Evolutionary conservation across 345 rosid species (phyloP).

Genomic region (Salix arbutifolia): DNA sequence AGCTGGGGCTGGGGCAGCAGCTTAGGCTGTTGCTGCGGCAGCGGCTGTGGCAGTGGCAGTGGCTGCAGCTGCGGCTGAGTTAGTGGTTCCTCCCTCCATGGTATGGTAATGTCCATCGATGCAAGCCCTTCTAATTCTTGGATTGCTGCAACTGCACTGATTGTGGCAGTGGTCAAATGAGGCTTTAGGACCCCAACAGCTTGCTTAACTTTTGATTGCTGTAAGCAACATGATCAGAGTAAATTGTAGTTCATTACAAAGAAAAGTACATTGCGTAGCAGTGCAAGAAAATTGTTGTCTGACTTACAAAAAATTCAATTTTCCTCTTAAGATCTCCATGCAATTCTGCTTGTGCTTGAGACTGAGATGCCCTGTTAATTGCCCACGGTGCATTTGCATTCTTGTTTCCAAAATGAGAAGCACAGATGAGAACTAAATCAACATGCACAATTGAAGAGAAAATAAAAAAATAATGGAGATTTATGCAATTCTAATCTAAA

Average conservation of each 20-base stretch:
- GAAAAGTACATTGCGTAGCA: neutral
- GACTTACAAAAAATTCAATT: constrained; percentile 58
- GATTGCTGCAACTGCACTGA: constrained; percentile 42
- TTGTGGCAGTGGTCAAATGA: constrained; percentile 28
- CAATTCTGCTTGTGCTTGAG: constrained; percentile 21
- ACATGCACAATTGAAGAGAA: neutral
- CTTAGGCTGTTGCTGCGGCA: neutral
- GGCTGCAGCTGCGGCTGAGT: neutral
- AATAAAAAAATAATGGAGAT: neutral
- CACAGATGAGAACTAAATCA: neutral
- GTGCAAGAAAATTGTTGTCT: neutral
- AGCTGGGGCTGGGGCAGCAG: neutral
- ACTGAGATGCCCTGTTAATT: constrained; percentile 16
- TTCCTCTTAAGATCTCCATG: constrained; percentile 55
- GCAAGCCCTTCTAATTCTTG: constrained; percentile 64
- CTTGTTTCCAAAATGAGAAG: constrained; percentile 21
- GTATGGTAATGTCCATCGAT: constrained; percentile 34
- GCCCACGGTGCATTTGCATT: constrained; percentile 5
- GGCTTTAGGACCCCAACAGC: constrained; percentile 46
- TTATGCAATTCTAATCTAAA: neutral
- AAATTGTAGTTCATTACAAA: neutral
- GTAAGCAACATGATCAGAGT: constrained; percentile 18
- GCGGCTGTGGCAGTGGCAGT: neutral
- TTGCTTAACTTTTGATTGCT: constrained; percentile 60
- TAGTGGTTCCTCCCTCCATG: constrained; percentile 26